Base-by-base conservation (phyloP, 805 yeast genomes). In the Vanderwaltozyma verrucispora region DNA sequence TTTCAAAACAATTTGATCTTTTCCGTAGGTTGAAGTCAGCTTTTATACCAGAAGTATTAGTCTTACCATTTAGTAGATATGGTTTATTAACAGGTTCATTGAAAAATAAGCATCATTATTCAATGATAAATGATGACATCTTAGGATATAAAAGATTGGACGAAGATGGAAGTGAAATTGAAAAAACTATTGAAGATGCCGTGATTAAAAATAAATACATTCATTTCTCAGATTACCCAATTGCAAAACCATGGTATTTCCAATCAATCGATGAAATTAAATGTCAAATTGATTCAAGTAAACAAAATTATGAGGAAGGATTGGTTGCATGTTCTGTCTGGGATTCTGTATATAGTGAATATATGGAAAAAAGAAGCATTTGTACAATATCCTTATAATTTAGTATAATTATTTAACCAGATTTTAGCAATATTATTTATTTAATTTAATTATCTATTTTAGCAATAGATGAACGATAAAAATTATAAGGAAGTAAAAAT, bases 171-270 rank as follows among this genome's bases (percentile, higher is more conserved):
- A 36, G 43, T 3, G 49, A 44, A 19, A 19, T 43, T 3, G 34
- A 41, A 5, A 34, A 24, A 25, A 35, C 36, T 9, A 37, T 56
- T 30, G 36, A 53, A 50, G 43, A 44, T 39, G 40, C 57, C 3
- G 59, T 59, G 7, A 42, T 49, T 6, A 52, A 60, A 10, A 54
- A 69, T 5, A 70, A 68, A 47, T 61, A 74, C 37, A 52, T 77
- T 21, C 87, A 80, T 51, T 80, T 73, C 53, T 72, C 80, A 3
- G 87, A 80, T 49, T 67, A 69, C 26, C 86, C 86, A 5, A 54
- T 77, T 6, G 74, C 77, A 0, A 78, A 80, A 49, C 84, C 84
- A 3, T 77, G 85, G 85, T 53, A 32, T 5, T 49, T 46, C 37
- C 16, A 23, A 11, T 34, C 42, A 7, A 17, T 45, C 7, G 49